These are phyloP conservation scores for Axilococcus clingmanii DNA, from an alignment of 139 green algal genomes.

Conservation along the genomic window DNA sequence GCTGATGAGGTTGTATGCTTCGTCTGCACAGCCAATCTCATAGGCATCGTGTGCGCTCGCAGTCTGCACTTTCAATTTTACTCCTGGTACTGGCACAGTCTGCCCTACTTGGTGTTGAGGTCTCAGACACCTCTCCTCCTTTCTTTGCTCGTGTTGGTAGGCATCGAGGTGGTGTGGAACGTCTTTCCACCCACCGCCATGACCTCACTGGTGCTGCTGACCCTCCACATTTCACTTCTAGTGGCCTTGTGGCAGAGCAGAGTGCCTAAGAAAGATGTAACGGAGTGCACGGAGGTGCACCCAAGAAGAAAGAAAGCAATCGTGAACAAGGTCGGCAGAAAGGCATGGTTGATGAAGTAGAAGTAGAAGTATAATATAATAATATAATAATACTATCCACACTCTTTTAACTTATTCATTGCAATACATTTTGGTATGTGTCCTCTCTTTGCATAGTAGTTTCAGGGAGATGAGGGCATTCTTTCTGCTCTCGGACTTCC, in stretches of 20 bases:
- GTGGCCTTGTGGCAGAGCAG: too few species aligned
- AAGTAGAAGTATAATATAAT: neutral
- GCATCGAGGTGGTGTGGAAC: slow-evolving; percentile 53
- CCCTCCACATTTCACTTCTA: slow-evolving; percentile 9
- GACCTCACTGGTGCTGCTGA: slow-evolving; percentile 14
- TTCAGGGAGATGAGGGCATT: neutral
- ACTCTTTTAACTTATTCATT: neutral
- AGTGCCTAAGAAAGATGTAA: too few species aligned
- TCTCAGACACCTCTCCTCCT: neutral
- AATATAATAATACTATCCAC: neutral
- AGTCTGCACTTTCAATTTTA: slow-evolving; percentile 88
- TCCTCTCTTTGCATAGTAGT: too few species aligned
- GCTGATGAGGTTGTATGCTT: slow-evolving; percentile 10
- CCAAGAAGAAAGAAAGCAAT: too few species aligned
- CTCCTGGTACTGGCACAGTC: slow-evolving; percentile 69
- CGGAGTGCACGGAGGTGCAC: too few species aligned
- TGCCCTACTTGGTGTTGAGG: slow-evolving; percentile 62
- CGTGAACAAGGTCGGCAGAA: too few species aligned
- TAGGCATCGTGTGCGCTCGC: slow-evolving; percentile 61
- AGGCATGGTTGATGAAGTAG: too few species aligned
- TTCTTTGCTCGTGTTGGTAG: slow-evolving; percentile 22
- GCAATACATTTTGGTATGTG: too few species aligned
- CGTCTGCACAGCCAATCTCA: slow-evolving; percentile 64
- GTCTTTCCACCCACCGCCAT: slow-evolving; percentile 21
- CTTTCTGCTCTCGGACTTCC: neutral